A percentile compares a stretch with the other conserved stretches of the same genome.
Conservation (phyloP, 345 rosid species). For the Gynandropsis gynandra region DNA sequence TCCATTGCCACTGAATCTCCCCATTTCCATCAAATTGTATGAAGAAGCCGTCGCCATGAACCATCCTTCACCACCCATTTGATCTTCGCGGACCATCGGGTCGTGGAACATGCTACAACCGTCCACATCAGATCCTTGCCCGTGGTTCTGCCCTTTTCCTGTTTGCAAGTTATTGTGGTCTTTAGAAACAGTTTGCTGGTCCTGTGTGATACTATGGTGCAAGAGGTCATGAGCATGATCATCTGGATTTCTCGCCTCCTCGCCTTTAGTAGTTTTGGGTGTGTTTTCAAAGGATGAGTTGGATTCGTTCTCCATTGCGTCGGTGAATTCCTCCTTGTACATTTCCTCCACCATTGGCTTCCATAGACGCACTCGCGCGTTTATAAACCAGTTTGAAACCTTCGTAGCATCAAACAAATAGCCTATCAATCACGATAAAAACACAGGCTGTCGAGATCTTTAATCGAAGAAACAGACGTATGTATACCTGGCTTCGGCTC, state of each 20-base stretch:
- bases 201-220: slow-evolving; percentile 54
- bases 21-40: slow-evolving; percentile 60
- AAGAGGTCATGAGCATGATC: slow-evolving; percentile 32
- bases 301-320: slow-evolving; percentile 52
- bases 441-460: neutral
- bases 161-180: slow-evolving; percentile 34
- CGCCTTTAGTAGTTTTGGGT: slow-evolving; percentile 31
- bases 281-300: slow-evolving; percentile 68
- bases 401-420: slow-evolving; percentile 14
- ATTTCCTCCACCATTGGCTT: slow-evolving; percentile 99
- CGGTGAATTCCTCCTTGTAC: slow-evolving; percentile 94
- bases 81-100: slow-evolving; percentile 20
- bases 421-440: neutral
- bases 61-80: slow-evolving; percentile 31
- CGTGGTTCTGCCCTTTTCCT: slow-evolving; percentile 32
- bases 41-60: slow-evolving; percentile 49
- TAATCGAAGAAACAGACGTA: slow-evolving; percentile 1
- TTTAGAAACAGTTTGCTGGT: slow-evolving; percentile 29
- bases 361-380: slow-evolving; percentile 98
- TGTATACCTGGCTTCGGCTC: slow-evolving; percentile 97
- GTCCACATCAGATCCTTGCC: slow-evolving; percentile 28
- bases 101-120: slow-evolving; percentile 39
- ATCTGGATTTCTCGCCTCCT: slow-evolving; percentile 32
- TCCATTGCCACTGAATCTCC: slow-evolving; percentile 34
- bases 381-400: slow-evolving; percentile 99